Evolutionary conservation across 345 rosid species (phyloP).

Genomic region (Brassica incana): DNA sequence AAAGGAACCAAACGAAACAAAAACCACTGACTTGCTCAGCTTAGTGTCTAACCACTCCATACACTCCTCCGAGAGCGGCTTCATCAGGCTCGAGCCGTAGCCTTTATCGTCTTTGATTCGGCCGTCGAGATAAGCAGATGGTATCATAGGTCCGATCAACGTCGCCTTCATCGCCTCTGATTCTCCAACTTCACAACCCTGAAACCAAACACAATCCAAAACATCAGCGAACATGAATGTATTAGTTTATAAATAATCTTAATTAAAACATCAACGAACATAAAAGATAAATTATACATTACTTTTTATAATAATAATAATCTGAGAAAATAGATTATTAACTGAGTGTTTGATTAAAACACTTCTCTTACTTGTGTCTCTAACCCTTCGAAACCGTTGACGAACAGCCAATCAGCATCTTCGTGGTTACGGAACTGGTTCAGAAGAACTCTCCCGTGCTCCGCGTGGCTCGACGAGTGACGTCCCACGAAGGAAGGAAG

Average conservation of each 20-base stretch:
- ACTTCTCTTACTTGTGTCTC: slow-evolving; percentile 50
- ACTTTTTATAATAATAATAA: no score
- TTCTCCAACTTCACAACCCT: slow-evolving; percentile 46
- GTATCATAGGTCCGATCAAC: slow-evolving; percentile 76
- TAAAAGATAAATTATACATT: no score
- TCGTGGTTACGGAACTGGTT: slow-evolving; percentile 56
- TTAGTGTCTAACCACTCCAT: slow-evolving; percentile 59
- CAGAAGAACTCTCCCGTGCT: slow-evolving; percentile 56
- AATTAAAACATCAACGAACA: no score
- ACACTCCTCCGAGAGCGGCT: slow-evolving; percentile 60
- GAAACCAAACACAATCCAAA: slow-evolving; percentile 25
- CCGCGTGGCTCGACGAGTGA: slow-evolving; percentile 48
- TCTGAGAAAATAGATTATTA: no score
- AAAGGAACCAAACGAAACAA: slow-evolving; percentile 75
- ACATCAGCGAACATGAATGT: background rate
- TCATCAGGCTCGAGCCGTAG: slow-evolving; percentile 74
- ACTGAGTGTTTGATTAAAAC: background rate
- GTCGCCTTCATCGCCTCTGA: slow-evolving; percentile 57
- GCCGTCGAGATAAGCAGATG: slow-evolving; percentile 55
- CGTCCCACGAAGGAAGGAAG: slow-evolving; percentile 56
- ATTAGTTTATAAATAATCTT: no score
- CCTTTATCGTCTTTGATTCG: slow-evolving; percentile 53
- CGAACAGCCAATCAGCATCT: slow-evolving; percentile 62
- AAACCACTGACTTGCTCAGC: slow-evolving; percentile 49
- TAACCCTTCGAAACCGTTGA: slow-evolving; percentile 55